Evolutionary conservation across 2,329 filamentous ascomycete species (phyloP).

Genomic region (Talaromyces verruculosus): DNA sequence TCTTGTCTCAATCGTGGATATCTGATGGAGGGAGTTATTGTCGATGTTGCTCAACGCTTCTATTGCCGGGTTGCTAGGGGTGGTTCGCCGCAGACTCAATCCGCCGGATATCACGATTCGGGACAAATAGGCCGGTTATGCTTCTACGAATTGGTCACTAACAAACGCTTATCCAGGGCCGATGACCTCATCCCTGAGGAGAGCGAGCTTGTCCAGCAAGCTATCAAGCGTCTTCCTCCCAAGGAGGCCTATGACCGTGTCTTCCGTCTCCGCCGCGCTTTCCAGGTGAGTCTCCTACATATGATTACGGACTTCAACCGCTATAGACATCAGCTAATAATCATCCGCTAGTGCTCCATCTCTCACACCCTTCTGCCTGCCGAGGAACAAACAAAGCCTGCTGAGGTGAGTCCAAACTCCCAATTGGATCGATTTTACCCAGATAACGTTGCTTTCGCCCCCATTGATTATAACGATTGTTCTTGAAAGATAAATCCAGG

Average conservation of each 20-base stretch:
- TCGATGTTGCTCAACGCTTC: background rate
- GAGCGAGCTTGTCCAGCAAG: constrained; percentile 78
- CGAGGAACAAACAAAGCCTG: constrained; percentile 66
- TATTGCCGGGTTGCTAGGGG: background rate
- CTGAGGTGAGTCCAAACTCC: constrained; percentile 54
- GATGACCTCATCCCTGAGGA: constrained; percentile 96
- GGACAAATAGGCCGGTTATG: background rate
- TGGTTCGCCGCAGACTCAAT: background rate
- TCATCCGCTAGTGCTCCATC: constrained; percentile 57
- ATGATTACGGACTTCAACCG: background rate
- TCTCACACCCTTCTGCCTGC: constrained; percentile 65
- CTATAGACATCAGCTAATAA: background rate
- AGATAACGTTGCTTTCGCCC: background rate
- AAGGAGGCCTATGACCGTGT: constrained; percentile 95
- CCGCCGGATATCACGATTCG: background rate
- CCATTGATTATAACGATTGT: background rate
- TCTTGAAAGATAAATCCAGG: background rate
- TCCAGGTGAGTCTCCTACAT: constrained; percentile 62
- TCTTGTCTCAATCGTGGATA: background rate
- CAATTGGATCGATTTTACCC: background rate
- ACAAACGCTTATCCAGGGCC: constrained; percentile 57
- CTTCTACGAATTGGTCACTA: constrained; percentile 4
- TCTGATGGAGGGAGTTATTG: background rate
- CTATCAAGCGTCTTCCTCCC: constrained; percentile 83
- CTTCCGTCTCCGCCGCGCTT: constrained; percentile 92